These are phyloP conservation scores for sunflower (Helianthus annuus) DNA, from an alignment of 129 eudicot genomes.

Conservation along the genomic window HanXRQr2.0-SUNRISE NC_035445.2:160951869-160952368, in stretches of 20 bases:
- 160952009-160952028: not conserved
- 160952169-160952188: not conserved
- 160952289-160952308: not conserved
- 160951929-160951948: not conserved
- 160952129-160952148: not conserved
- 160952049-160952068: slow-evolving; percentile 20
- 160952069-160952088: slow-evolving; percentile 4
- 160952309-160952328: slow-evolving; percentile 5
- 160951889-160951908: slow-evolving; percentile 14
- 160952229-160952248: slow-evolving; percentile 3
- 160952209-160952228: not conserved
- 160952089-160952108: not conserved
- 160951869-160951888: not conserved
- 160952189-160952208: slow-evolving; percentile 7
- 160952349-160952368: not conserved
- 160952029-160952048: slow-evolving; percentile 7
- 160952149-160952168: not conserved
- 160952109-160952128: slow-evolving; percentile 1
- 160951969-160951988: not conserved
- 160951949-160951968: not conserved
- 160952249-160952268: slow-evolving; percentile 9
- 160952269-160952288: slow-evolving; percentile 11
- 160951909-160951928: not conserved
- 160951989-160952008: slow-evolving; percentile 1
- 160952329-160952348: not conserved